Percentiles rank a stretch among this genome's conserved stretches.
These are phyloP conservation scores for Strobilomyces confusus DNA, from an alignment of 768 basidiomycete species.

Conservation along the genomic window DNA sequence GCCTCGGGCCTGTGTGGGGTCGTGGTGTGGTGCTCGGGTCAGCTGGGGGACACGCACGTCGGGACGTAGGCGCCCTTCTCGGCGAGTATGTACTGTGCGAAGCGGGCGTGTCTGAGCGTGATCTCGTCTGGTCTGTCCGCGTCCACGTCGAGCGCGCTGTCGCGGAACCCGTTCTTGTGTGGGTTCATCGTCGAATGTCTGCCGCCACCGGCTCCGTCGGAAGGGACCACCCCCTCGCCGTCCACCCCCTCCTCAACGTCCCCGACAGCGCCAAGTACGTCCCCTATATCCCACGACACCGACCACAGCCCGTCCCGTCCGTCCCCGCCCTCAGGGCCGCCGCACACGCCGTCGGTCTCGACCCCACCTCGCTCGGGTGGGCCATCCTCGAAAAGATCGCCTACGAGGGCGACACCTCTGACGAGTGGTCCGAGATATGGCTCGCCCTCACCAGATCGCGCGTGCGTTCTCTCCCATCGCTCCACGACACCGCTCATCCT, in stretches of 20 bases:
- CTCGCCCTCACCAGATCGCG: slow-evolving; percentile 57
- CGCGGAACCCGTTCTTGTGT: slow-evolving; percentile 28
- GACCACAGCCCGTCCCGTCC: too few relatives aligned
- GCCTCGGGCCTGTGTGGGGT: slow-evolving; percentile 15
- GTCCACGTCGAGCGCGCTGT: slow-evolving; percentile 8
- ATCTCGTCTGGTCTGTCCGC: slow-evolving; percentile 20
- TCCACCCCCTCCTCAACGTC: slow-evolving; percentile 61
- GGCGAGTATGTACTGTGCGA: slow-evolving; percentile 39
- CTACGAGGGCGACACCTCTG: slow-evolving; percentile 42
- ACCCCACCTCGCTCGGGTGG: slow-evolving; percentile 65
- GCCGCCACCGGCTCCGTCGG: too few relatives aligned
- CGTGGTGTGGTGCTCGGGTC: too few relatives aligned
- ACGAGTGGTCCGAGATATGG: slow-evolving; percentile 74
- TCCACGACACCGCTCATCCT: background rate
- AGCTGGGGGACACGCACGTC: slow-evolving; percentile 32
- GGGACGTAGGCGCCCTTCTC: slow-evolving; percentile 38
- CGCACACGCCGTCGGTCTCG: slow-evolving; percentile 64
- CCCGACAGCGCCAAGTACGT: slow-evolving; percentile 48
- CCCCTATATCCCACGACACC: slow-evolving; percentile 75
- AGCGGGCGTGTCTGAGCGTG: slow-evolving; percentile 30
- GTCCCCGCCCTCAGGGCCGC: slow-evolving; percentile 73
- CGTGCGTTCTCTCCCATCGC: slow-evolving; percentile 39
- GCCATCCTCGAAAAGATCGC: slow-evolving; percentile 72
- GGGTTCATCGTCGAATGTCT: too few relatives aligned
- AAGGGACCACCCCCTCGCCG: slow-evolving; percentile 46